Percentiles rank a stretch among this genome's conserved stretches.
Conservation (phyloP, 2,329 filamentous ascomycete genomes). For the Sarocladium kiliense region DNA sequence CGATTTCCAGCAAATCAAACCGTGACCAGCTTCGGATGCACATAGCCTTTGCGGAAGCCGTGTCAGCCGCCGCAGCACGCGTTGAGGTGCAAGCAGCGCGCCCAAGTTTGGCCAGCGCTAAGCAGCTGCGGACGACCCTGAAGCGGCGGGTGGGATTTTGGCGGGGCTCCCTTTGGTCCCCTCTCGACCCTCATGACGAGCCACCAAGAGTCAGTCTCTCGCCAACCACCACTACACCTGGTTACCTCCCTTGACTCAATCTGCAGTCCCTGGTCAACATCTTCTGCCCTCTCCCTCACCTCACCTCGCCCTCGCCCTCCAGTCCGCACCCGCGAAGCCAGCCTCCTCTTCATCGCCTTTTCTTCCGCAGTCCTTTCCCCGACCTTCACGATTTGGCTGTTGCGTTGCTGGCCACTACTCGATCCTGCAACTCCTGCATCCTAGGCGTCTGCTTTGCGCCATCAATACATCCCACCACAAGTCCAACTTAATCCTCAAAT, state of each 20-base stretch:
- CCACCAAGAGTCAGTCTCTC: neutral
- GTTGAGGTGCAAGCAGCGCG: no score
- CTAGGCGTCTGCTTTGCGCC: conserved; percentile 5
- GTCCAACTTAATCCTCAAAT: neutral
- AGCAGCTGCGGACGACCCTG: neutral
- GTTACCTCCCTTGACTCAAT: conserved; percentile 5
- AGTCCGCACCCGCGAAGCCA: no score
- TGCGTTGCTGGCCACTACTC: neutral
- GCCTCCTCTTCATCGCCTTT: conserved; percentile 15
- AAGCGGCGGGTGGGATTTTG: neutral
- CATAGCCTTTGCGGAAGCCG: no score
- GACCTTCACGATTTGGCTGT: conserved; percentile 3
- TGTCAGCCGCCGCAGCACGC: no score
- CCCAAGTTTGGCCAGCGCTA: no score
- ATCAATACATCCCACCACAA: neutral
- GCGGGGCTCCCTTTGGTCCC: neutral
- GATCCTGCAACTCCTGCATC: neutral
- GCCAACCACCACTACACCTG: neutral
- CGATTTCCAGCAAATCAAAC: no score
- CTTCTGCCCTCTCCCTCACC: neutral
- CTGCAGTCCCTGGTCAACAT: neutral
- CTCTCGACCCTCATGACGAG: conserved; percentile 4
- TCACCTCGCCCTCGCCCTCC: conserved; percentile 11
- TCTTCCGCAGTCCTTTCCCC: no score
- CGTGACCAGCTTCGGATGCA: no score